Conservation (phyloP, 169 alveolate genomes). For the Perkinsus olseni region DNA sequence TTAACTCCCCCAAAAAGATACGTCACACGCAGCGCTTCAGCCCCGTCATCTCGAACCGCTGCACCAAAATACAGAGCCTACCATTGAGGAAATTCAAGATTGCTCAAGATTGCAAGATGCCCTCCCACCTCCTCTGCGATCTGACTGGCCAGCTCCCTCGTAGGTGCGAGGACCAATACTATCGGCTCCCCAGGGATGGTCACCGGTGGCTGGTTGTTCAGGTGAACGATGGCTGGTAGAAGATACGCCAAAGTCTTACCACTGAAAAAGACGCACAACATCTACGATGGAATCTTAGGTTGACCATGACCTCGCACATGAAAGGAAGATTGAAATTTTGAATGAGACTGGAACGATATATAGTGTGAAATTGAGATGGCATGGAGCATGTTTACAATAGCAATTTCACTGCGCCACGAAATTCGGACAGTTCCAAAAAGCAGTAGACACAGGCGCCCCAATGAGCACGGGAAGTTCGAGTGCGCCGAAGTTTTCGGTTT, state of each 20-base stretch:
- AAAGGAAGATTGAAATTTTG: background rate
- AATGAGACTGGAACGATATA: no score
- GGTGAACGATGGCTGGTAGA: constrained; percentile 92
- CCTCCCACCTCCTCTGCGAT: constrained; percentile 56
- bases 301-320: background rate
- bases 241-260: constrained; percentile 95
- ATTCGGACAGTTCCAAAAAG: no score
- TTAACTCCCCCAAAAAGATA: constrained; percentile 86
- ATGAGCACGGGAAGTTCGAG: no score
- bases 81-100: background rate
- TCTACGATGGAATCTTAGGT: background rate
- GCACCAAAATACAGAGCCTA: background rate
- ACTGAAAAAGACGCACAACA: constrained; percentile 37
- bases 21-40: background rate
- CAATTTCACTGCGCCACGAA: no score
- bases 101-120: background rate
- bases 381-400: no score
- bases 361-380: no score
- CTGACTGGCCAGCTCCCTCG: constrained; percentile 76
- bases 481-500: no score
- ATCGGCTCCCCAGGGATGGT: constrained; percentile 66
- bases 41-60: background rate
- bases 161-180: constrained; percentile 67
- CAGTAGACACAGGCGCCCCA: no score
- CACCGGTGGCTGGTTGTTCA: constrained; percentile 74